A percentile compares a stretch with the other conserved stretches of the same genome.
phyloP scores from a whole-genome alignment of 2,329 filamentous ascomycete genomes.

The Passalora sequoiae region DNA sequence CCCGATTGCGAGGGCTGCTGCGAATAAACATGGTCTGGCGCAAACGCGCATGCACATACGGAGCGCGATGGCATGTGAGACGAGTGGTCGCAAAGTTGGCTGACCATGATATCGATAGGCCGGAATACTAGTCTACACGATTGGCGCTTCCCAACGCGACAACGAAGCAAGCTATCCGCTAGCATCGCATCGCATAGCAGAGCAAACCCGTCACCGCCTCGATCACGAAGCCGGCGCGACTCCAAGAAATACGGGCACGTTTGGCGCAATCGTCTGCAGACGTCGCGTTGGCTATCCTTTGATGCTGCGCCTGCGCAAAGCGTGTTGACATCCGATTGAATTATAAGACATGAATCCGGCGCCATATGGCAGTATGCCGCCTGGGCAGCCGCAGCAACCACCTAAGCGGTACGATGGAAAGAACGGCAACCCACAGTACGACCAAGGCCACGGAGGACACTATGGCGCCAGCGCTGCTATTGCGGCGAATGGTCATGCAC shows the following conservation, averaged over 20 bases:
- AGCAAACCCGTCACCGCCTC: constrained; percentile 1
- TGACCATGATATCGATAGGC: neutral
- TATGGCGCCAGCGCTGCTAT: constrained; percentile 59
- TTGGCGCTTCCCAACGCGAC: neutral
- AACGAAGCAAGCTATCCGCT: neutral
- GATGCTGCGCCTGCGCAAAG: neutral
- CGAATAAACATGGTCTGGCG: neutral
- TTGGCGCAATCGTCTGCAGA: constrained; percentile 1
- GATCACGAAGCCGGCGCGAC: constrained; percentile 1
- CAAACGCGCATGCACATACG: neutral
- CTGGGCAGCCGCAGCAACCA: constrained; percentile 29
- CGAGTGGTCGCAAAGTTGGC: neutral
- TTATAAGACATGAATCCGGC: constrained; percentile 22
- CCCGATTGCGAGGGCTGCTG: neutral
- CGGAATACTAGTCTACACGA: neutral
- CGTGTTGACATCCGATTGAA: neutral
- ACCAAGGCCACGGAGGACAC: constrained; percentile 44
- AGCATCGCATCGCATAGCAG: neutral
- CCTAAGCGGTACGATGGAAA: constrained; percentile 46
- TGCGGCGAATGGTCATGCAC: constrained; percentile 78
- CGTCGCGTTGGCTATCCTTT: neutral
- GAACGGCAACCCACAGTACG: constrained; percentile 47
- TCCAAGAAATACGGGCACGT: neutral
- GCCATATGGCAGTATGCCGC: constrained; percentile 29
- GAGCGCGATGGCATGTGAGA: neutral